These are phyloP conservation scores for Pseudogymnoascus sp. DNA, from an alignment of 2,329 filamentous ascomycete species.

Conservation along the genomic window DNA sequence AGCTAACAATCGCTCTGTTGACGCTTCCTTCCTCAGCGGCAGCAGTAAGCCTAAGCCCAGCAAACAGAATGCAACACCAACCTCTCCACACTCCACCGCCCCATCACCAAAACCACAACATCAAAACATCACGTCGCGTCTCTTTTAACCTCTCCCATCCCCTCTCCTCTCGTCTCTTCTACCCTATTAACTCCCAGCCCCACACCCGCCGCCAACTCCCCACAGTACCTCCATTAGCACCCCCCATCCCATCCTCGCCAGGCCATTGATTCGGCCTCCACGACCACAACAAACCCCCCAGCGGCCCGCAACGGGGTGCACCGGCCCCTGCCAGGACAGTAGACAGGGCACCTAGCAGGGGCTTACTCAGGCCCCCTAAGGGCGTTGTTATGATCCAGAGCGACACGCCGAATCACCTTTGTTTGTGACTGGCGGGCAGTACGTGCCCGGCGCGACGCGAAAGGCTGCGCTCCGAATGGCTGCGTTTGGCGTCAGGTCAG, in stretches of 20 bases:
- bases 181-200: not conserved
- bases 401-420: not conserved
- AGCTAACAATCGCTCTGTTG: not conserved
- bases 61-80: constrained; percentile 8
- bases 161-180: not conserved
- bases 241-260: not conserved
- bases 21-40: constrained; percentile 1
- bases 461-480: constrained; percentile 2
- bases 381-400: constrained; percentile 2
- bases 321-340: not conserved
- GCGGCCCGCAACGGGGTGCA: constrained; percentile 4
- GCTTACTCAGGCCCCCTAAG: not conserved
- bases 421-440: not conserved
- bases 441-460: not conserved
- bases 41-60: not conserved
- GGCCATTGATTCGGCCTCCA: not conserved
- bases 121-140: constrained; percentile 8
- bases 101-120: constrained; percentile 7
- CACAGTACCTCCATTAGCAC: not conserved
- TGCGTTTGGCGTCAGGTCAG: constrained; percentile 8
- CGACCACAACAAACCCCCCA: constrained; percentile 4
- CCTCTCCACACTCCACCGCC: not conserved
- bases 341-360: not conserved
- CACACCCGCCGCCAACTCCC: not conserved
- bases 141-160: not conserved